Evolutionary conservation across 805 yeast genomes (phyloP), one percentile per base, ranked within the genome.

Genomic region (Metschnikowia gruessii): DNA sequence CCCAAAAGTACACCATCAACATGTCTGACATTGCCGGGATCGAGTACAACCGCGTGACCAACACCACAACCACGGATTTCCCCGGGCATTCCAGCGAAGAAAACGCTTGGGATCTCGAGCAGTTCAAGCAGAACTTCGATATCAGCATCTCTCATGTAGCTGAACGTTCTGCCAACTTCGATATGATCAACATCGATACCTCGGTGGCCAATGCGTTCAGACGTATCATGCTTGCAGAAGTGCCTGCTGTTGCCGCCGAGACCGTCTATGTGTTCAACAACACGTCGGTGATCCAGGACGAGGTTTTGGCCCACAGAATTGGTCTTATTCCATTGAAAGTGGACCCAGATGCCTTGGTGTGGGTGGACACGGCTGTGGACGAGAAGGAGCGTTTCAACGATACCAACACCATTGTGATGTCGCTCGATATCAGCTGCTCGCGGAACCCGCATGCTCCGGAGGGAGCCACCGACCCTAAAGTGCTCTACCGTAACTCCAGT

Each of bases 281-380:
- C 68, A 94, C 99, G 1, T 88, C 97, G 1, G 97, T 94, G 40
- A 88, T 94, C 53, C 97, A 91, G 66, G 99, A 94, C 66, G 99
- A 94, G 71, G 97, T 94, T 16, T 77, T 94, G 54, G 92, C 99
- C 4, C 97, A 89, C 63, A 82, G 99, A 73, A 83, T 94, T 52
- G 99, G 99, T 40, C 76, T 94, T 54, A 77, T 92, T 41, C 99
- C 99, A 29, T 75, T 94, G 57, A 85, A 84, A 55, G 86, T 89
- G 38, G 95, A 89, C 64, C 98, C 99, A 12, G 99, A 94, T 69
- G 66, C 75, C 63, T 72, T 94, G 54, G 77, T 81, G 11, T 92
- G 97, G 97, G 80, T 87, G 37, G 94, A 89, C 60, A 70, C 73
- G 21, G 60, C 70, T 13, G 74, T 76, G 37, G 89, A 82, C 50